A percentile compares a stretch with the other conserved stretches of the same genome.
Evolutionary conservation across 371 early-diverging fungal species (phyloP).

Genomic region (Apophysomyces trapeziformis): DNA sequence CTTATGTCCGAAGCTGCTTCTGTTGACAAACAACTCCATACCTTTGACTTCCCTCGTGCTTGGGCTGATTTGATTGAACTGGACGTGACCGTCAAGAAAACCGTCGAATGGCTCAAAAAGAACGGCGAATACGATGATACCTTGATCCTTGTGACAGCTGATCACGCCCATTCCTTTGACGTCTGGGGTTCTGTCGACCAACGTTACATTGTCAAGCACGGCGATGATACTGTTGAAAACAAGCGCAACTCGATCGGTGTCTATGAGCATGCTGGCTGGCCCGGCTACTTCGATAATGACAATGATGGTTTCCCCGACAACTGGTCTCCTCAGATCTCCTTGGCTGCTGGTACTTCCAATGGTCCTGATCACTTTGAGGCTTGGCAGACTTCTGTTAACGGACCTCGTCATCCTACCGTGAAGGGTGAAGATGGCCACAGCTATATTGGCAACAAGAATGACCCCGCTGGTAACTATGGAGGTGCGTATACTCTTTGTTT

Average conservation of each 20-base stretch:
- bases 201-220: constrained; percentile 23
- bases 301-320: constrained; percentile 72
- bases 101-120: constrained; percentile 62
- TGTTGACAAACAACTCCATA: constrained; percentile 74
- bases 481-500: constrained; percentile 9
- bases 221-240: constrained; percentile 27
- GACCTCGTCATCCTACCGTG: constrained; percentile 49
- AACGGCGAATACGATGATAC: constrained; percentile 64
- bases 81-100: constrained; percentile 69
- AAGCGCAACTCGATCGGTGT: constrained; percentile 69
- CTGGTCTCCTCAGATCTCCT: constrained; percentile 58
- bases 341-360: constrained; percentile 69
- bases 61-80: constrained; percentile 74
- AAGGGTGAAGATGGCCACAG: constrained; percentile 21
- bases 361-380: constrained; percentile 63
- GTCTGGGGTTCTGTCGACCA: constrained; percentile 74
- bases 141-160: constrained; percentile 72
- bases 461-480: constrained; percentile 43
- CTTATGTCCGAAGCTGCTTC: constrained; percentile 80
- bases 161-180: constrained; percentile 76
- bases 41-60: constrained; percentile 75
- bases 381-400: constrained; percentile 54
- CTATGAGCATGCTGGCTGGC: constrained; percentile 71
- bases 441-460: constrained; percentile 42
- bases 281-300: constrained; percentile 64